phyloP scores from a whole-genome alignment of 495 filamentous ascomycete genomes.

The Astrothelium macrocarpum region DNA sequence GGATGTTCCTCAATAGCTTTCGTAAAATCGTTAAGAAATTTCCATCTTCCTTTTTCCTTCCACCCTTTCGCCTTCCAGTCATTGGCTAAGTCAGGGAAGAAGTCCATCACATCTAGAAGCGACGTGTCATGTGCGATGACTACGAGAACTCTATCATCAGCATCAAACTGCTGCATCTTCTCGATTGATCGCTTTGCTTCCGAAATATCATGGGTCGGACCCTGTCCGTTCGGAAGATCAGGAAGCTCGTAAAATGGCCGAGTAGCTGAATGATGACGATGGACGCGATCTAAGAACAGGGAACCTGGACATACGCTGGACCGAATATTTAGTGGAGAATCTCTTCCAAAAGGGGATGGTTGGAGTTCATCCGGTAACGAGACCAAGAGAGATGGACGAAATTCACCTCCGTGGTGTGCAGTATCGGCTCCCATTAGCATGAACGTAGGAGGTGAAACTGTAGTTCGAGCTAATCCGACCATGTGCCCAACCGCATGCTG shows the following conservation, averaged over 20 bases:
- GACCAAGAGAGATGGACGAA: conserved; percentile 43
- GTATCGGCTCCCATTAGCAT: conserved; percentile 48
- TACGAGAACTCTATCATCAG: conserved; percentile 41
- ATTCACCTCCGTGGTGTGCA: conserved; percentile 43
- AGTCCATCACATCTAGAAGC: conserved; percentile 38
- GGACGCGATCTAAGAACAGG: conserved; percentile 32
- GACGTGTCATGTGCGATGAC: conserved; percentile 45
- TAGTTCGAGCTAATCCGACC: conserved; percentile 45
- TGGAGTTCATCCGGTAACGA: conserved; percentile 39
- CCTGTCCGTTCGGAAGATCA: conserved; percentile 6
- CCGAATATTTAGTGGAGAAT: conserved; percentile 5
- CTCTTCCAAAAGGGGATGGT: conserved; percentile 28
- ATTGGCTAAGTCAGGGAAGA: conserved; percentile 44
- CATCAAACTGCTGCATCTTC: conserved; percentile 33
- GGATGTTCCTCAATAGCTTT: conserved; percentile 14
- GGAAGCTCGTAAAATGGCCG: conserved; percentile 31
- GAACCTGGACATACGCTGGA: conserved; percentile 31
- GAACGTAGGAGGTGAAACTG: conserved; percentile 38
- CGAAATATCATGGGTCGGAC: conserved; percentile 8
- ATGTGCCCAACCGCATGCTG: conserved; percentile 49
- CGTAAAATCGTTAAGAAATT: conserved; percentile 47
- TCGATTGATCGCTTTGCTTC: conserved; percentile 6
- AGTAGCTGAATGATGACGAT: conserved; percentile 16
- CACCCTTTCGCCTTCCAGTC: conserved; percentile 43
- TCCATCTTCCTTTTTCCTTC: conserved; percentile 41